These are phyloP conservation scores for Populus hybrid DNA, from an alignment of 441 rosid genomes.

Conservation along the genomic window DNA sequence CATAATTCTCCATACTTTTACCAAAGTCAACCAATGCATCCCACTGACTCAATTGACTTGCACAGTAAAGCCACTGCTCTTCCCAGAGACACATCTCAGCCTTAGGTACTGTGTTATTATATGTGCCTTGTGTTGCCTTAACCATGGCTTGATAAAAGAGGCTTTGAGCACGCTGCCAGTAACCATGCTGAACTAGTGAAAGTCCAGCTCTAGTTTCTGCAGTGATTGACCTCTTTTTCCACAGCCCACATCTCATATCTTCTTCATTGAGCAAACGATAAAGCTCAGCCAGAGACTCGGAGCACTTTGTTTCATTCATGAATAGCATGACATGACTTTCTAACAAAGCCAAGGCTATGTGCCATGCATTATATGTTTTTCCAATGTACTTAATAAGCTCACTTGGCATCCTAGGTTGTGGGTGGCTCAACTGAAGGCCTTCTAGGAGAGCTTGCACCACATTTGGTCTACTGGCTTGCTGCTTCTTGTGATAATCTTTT, in stretches of 20 bases:
- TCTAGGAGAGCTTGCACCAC: constrained; percentile 99
- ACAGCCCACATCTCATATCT: constrained; percentile 98
- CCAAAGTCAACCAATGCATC: constrained; percentile 96
- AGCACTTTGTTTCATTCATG: constrained; percentile 80
- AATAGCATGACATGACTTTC: constrained; percentile 93
- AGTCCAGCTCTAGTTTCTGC: constrained; percentile 70
- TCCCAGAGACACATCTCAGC: constrained; percentile 99
- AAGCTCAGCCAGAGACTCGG: constrained; percentile 95
- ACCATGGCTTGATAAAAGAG: constrained; percentile 96
- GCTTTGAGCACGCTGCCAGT: constrained; percentile 93
- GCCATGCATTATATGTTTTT: constrained; percentile 98
- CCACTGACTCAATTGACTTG: constrained; percentile 95
- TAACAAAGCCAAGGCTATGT: constrained; percentile 80
- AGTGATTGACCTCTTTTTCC: constrained; percentile 65
- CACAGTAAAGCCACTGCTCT: constrained; percentile 98
- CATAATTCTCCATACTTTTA: constrained; percentile 85
- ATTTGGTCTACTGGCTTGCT: constrained; percentile 87
- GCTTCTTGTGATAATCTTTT: constrained; percentile 95
- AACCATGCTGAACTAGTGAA: constrained; percentile 97
- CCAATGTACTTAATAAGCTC: constrained; percentile 96
- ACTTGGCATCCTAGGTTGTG: constrained; percentile 99
- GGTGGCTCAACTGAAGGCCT: constrained; percentile 98
- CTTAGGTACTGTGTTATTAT: constrained; percentile 89
- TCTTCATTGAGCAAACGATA: constrained; percentile 94
- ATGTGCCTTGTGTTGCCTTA: constrained; percentile 98